A percentile compares a stretch with the other conserved stretches of the same genome.
phyloP scores from a whole-genome alignment of 495 filamentous ascomycete genomes.

The Trichoderma reesei region DNA sequence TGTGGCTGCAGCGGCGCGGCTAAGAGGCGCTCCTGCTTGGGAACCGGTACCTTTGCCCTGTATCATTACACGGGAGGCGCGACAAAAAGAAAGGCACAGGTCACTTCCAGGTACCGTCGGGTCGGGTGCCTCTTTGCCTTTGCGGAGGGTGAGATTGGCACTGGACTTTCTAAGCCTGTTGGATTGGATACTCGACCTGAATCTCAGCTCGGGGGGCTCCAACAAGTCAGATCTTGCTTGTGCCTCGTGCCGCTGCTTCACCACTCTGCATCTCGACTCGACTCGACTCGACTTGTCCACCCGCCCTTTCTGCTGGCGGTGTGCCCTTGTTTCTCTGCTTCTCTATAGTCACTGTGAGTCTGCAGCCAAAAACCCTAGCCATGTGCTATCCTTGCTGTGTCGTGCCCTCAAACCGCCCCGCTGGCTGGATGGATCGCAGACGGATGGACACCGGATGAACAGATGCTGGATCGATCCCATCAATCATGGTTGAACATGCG shows the following conservation, averaged over 20 bases:
- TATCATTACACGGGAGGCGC: not conserved
- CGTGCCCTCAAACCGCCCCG: not conserved
- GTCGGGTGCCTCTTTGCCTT: no score
- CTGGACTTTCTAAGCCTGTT: no score
- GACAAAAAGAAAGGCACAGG: not conserved
- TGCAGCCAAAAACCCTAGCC: not conserved
- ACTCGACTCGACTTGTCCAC: not conserved
- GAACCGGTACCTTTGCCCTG: not conserved
- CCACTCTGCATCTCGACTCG: no score
- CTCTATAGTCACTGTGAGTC: conserved; percentile 4
- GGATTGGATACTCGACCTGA: no score
- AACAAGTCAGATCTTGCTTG: no score
- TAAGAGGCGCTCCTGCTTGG: conserved; percentile 2
- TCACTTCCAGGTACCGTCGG: not conserved
- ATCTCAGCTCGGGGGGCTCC: no score
- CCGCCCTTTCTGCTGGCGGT: not conserved
- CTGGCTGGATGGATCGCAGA: not conserved
- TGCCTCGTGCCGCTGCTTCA: no score
- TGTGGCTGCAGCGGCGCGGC: conserved; percentile 2
- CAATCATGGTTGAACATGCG: not conserved
- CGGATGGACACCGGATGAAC: no score
- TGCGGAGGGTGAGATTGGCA: no score
- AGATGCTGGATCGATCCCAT: no score
- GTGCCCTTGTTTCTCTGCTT: not conserved
- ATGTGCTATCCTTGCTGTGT: not conserved